phyloP scores from a whole-genome alignment of 768 basidiomycete species.

The Fomitopsis pulvina region DNA sequence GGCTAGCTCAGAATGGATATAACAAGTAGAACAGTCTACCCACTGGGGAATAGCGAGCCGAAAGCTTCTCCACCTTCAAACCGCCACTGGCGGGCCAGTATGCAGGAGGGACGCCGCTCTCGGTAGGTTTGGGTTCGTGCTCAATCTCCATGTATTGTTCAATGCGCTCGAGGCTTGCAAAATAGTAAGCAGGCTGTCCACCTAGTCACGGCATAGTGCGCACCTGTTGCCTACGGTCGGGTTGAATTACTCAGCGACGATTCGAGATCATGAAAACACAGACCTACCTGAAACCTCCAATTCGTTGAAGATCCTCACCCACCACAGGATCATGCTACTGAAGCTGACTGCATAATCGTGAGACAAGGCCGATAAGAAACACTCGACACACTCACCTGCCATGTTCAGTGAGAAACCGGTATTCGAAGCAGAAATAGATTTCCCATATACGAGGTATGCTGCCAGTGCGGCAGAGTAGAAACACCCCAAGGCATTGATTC shows the following conservation, averaged over 20 bases:
- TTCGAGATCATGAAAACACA: constrained; percentile 12
- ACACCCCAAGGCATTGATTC: constrained; percentile 51
- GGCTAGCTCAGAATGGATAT: neutral
- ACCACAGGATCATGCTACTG: constrained; percentile 48
- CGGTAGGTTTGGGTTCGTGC: constrained; percentile 37
- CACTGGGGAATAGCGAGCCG: constrained; percentile 37
- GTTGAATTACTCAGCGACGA: neutral
- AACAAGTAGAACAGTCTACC: neutral
- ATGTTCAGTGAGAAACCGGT: constrained; percentile 35
- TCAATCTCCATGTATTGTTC: constrained; percentile 47
- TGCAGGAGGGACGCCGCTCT: constrained; percentile 44
- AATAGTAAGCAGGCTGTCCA: neutral
- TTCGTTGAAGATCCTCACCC: constrained; percentile 37
- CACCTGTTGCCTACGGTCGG: constrained; percentile 2
- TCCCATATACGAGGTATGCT: constrained; percentile 44
- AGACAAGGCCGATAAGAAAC: neutral
- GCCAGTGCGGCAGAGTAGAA: constrained; percentile 45
- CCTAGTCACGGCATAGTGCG: neutral
- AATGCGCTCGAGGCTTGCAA: constrained; percentile 40
- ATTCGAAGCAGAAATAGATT: constrained; percentile 36
- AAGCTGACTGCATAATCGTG: constrained; percentile 38
- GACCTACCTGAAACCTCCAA: constrained; percentile 42
- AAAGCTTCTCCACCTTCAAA: constrained; percentile 40
- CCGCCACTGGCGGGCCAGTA: constrained; percentile 57
- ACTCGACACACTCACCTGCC: constrained; percentile 26